Percentiles rank a stretch among this genome's conserved stretches.
phyloP scores from a whole-genome alignment of 257 asterid species.

The Solanum neorickii region DNA sequence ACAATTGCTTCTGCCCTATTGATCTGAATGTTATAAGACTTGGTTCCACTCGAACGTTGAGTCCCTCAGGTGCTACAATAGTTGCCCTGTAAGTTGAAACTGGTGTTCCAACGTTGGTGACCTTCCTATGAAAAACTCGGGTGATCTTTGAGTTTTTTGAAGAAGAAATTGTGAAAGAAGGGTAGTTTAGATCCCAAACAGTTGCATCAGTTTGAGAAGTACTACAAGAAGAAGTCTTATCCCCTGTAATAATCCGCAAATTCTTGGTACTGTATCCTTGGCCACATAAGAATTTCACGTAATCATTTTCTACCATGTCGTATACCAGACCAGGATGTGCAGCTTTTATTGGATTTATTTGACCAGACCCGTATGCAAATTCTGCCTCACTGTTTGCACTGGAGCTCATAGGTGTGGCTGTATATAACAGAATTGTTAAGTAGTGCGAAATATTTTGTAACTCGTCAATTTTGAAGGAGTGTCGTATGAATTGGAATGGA shows the following conservation, averaged over 20 bases:
- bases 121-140: conserved; percentile 27
- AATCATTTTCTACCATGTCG: conserved; percentile 40
- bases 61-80: conserved; percentile 2
- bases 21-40: conserved; percentile 23
- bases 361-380: conserved; percentile 69
- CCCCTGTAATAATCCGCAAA: conserved; percentile 39
- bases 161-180: conserved; percentile 38
- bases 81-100: conserved; percentile 34
- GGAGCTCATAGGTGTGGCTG: conserved; percentile 37
- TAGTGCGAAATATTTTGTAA: not conserved
- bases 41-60: conserved; percentile 29
- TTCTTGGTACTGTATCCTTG: conserved; percentile 48
- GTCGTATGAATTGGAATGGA: not conserved
- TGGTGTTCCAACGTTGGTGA: conserved; percentile 54
- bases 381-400: conserved; percentile 32
- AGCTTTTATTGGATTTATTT: conserved; percentile 51
- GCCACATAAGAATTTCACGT: conserved; percentile 52
- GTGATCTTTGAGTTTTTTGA: not conserved
- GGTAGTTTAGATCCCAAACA: conserved; percentile 53
- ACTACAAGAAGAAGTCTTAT: conserved; percentile 32
- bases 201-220: conserved; percentile 25
- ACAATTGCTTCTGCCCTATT: conserved; percentile 23
- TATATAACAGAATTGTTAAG: not conserved
- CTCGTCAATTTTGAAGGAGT: not conserved
- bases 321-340: conserved; percentile 48